Base-by-base conservation (phyloP, 768 basidiomycete genomes). In the Macrolepiota fuliginosa region DNA sequence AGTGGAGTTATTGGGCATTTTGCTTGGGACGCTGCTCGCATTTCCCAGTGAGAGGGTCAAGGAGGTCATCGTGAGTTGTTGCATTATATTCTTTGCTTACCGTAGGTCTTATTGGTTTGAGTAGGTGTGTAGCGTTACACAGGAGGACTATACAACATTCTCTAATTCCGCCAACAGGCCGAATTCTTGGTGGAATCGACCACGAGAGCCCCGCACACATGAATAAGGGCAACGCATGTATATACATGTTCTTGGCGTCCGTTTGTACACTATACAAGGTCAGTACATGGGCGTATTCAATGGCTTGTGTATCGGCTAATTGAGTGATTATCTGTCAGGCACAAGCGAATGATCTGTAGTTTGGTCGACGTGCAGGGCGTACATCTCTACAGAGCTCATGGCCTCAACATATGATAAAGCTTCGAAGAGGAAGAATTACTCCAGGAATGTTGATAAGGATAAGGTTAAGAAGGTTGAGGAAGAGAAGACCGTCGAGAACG, bases 401-500 rank as follows among this genome's bases (percentile, higher is more conserved):
- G 87, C 91, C 0, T 75, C 87, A 1, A 91, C 96, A 56, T 96
- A 95, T 68, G 90, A 94, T 71, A 97, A 97, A 71, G 84, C 93
- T 0, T 74, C 96, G 36, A 90, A 89, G 71, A 77, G 94, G 36
- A 89, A 85, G 68, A 93, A 96, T 70, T n/a, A n/a, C n/a, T n/a
- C 91, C 0, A 94, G 93, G 1, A 77, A 92, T 45, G 78, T 91
- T 11, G 79, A 84, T 55, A 82, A 83, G 63, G 76, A 77, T 17
- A 74, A 76, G 65, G 71, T 71, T 13, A 71, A 70, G 64, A 72
- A 72, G 27, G 67, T 56, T 71, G 70, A 12, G 69, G 66, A 4
- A 66, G 65, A 3, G 66, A 70, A 54, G 65, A 68, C 64, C 69
- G n/a, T 63, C 19, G 54, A 75, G 63, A 72, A 71, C n/a, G n/a